Base-by-base conservation (phyloP, 768 basidiomycete genomes). In the Trametes meyenii region DNA sequence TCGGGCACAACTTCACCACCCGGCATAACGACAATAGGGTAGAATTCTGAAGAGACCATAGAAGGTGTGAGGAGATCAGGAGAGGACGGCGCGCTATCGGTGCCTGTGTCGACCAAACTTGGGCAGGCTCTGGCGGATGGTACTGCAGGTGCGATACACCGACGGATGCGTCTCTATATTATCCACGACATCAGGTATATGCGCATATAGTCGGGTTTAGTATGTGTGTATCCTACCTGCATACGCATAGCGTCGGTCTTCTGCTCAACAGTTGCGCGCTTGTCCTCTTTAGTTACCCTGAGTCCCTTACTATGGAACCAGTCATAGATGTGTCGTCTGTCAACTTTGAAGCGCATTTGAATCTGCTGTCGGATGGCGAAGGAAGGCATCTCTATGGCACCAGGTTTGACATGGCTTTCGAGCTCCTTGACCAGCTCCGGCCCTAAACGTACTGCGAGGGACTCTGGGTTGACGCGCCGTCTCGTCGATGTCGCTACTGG, bases 241-340 rank as follows among this genome's bases (percentile, higher is more conserved):
- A 58, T 44, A 49, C 66, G 66, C 62, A 58, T 58, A 17, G 60
- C 49, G 24, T 55, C 57, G 17, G 58, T 56, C 35, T 61, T 60
- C 24, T 52, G 50, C 50, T 61, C 58, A 11, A 55, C 61, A 14
- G 64, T 60, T 16, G 60, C 62, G 40, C 68, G 69, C 29, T 61
- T 63, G 46, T 70, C 71, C 40, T 71, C 67, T 50, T 67, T 70
- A 58, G 56, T 68, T 54, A 73, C 67, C n/a, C 73, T 69, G 35
- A 72, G 59, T 57, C 78, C 83, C 67, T 79, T 76, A 67, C 79
- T 81, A 72, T 90, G 89, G 73, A 88, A 90, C 72, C 90, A 90
- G 73, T 90, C 89, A 69, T 90, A 90, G 64, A 90, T 85, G 66
- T 89, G 88, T 65, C 89, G 76, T 65, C 89, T 78, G 70, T 90